Percentiles rank a stretch among this genome's conserved stretches.
phyloP scores from a whole-genome alignment of 768 basidiomycete species.

The Tricholoma furcatifolium region DNA sequence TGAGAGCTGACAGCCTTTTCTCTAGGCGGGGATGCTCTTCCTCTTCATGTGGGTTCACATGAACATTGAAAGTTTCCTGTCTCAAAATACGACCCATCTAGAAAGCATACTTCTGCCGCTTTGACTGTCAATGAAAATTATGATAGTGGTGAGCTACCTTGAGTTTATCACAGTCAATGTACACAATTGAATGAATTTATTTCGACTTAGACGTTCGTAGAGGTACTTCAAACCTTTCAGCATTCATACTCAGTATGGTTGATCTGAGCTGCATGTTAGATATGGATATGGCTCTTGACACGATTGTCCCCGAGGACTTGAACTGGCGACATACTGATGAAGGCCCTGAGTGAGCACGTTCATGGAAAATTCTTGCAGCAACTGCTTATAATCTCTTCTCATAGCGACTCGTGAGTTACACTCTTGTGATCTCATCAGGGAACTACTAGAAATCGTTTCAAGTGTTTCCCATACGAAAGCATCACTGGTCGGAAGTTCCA shows the following conservation, averaged over 20 bases:
- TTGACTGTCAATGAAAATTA: slow-evolving; percentile 89
- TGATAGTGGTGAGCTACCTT: slow-evolving; percentile 63
- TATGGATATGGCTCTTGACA: slow-evolving; percentile 94
- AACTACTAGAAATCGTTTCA: neutral
- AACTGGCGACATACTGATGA: slow-evolving; percentile 89
- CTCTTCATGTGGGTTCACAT: slow-evolving; percentile 71
- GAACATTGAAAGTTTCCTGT: neutral
- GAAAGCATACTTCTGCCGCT: slow-evolving; percentile 73
- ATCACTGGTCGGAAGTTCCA: slow-evolving; percentile 77
- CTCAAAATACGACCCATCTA: slow-evolving; percentile 7
- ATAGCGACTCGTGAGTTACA: slow-evolving; percentile 70
- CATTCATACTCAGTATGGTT: neutral
- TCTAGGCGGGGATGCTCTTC: slow-evolving; percentile 81
- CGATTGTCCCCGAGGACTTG: slow-evolving; percentile 80
- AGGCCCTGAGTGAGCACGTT: slow-evolving; percentile 75
- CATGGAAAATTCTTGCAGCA: neutral
- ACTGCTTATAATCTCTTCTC: slow-evolving; percentile 5
- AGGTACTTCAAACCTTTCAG: slow-evolving; percentile 20
- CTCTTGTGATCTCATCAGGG: slow-evolving; percentile 4
- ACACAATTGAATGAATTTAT: neutral
- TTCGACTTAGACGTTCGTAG: slow-evolving; percentile 31
- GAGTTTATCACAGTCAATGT: slow-evolving; percentile 31
- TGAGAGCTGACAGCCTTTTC: neutral
- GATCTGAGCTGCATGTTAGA: slow-evolving; percentile 42
- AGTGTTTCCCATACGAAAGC: slow-evolving; percentile 93